A percentile compares a stretch with the other conserved stretches of the same genome.
Conservation (phyloP, 306 rosid genomes). For the Vigna trinervia region DNA sequence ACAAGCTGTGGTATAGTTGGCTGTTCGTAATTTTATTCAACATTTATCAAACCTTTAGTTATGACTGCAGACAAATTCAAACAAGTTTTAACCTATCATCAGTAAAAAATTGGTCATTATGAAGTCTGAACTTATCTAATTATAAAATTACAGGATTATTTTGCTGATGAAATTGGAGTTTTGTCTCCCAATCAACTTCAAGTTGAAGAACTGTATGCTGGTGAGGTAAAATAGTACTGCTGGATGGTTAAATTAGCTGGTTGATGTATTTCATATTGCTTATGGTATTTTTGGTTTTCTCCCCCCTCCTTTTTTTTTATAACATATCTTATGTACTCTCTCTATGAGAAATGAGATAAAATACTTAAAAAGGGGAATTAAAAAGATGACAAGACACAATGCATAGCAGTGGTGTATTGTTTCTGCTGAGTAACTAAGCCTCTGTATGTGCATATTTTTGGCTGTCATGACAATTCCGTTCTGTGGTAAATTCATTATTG, state of each 20-base stretch:
- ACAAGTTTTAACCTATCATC: constrained; percentile 24
- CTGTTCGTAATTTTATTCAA: not conserved
- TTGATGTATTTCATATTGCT: constrained; percentile 37
- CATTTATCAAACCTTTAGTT: constrained; percentile 12
- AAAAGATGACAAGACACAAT: constrained; percentile 25
- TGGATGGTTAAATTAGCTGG: constrained; percentile 24
- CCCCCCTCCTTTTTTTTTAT: constrained; percentile 10
- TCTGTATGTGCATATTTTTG: constrained; percentile 13
- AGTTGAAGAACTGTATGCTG: constrained; percentile 77
- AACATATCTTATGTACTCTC: constrained; percentile 4
- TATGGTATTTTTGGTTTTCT: constrained; percentile 22
- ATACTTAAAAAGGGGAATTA: not conserved
- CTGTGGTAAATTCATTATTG: constrained; percentile 20
- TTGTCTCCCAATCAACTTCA: constrained; percentile 86
- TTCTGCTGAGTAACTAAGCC: not conserved
- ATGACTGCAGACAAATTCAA: constrained; percentile 29
- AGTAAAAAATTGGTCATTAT: constrained; percentile 16
- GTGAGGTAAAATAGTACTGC: constrained; percentile 71
- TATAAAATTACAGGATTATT: constrained; percentile 64
- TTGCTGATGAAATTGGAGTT: constrained; percentile 94
- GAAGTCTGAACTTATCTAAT: constrained; percentile 29
- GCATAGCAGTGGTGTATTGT: constrained; percentile 29
- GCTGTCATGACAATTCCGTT: constrained; percentile 22
- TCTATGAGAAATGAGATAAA: constrained; percentile 27
- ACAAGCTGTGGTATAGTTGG: constrained; percentile 1